Evolutionary conservation across 2,329 filamentous ascomycete species (phyloP).

Genomic region (Furcasterigmium furcatum): DNA sequence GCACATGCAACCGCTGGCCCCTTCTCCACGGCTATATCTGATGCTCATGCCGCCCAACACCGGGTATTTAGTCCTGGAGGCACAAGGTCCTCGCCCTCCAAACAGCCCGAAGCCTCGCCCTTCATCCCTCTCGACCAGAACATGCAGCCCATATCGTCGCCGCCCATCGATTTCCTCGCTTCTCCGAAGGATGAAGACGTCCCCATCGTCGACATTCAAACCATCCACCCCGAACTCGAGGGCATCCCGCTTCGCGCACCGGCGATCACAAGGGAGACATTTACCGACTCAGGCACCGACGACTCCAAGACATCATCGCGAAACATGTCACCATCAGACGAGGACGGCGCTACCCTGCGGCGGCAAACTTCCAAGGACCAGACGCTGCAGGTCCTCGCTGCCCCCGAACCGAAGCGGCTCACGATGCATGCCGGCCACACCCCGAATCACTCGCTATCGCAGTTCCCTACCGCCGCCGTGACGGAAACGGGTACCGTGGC

Average conservation of each 20-base stretch:
- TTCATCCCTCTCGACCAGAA: conserved; percentile 39
- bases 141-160: conserved; percentile 35
- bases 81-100: conserved; percentile 27
- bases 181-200: conserved; percentile 28
- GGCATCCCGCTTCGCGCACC: conserved; percentile 54
- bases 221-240: conserved; percentile 57
- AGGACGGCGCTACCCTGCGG: conserved; percentile 22
- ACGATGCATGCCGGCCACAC: conserved; percentile 63
- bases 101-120: conserved; percentile 29
- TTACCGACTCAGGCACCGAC: conserved; percentile 31
- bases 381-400: conserved; percentile 42
- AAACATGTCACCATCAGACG: conserved; percentile 19
- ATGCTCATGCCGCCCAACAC: not conserved
- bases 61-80: conserved; percentile 19
- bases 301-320: conserved; percentile 20
- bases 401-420: conserved; percentile 46
- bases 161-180: conserved; percentile 29
- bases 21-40: conserved; percentile 4
- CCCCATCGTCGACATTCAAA: conserved; percentile 53
- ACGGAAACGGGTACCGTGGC: conserved; percentile 35
- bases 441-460: conserved; percentile 56
- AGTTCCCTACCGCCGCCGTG: conserved; percentile 40
- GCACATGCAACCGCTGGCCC: conserved; percentile 5
- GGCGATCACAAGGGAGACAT: conserved; percentile 50
- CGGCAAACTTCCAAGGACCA: conserved; percentile 32